Evolutionary conservation across 148 eudicot genomes (phyloP).

Genomic region (Chenopodium suecicum): DNA sequence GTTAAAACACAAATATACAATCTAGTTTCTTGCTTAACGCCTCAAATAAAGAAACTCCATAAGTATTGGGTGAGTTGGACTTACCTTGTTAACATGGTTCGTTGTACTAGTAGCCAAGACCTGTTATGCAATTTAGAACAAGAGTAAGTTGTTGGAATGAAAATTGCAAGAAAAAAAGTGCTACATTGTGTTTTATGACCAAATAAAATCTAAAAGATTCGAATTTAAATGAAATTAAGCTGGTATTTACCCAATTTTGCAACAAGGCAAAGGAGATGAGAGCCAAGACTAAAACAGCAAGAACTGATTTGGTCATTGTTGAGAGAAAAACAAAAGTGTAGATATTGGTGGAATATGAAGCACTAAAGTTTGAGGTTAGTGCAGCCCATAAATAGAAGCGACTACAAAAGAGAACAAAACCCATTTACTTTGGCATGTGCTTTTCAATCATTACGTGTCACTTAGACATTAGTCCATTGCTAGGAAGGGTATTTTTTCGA

Average conservation of each 20-base stretch:
- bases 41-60: neutral
- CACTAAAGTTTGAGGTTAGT: neutral
- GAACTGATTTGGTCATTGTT: neutral
- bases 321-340: neutral
- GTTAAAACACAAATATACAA: neutral
- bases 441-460: neutral
- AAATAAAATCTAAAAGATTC: no score
- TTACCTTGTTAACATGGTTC: neutral
- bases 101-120: neutral
- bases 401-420: neutral
- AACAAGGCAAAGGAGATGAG: constrained; percentile 8
- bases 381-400: constrained; percentile 5
- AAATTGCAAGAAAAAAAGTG: neutral
- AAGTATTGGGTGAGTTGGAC: neutral
- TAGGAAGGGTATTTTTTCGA: no score
- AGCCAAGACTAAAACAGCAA: neutral
- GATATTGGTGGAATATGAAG: neutral
- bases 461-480: neutral
- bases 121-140: neutral
- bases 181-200: no score
- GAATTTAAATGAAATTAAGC: no score
- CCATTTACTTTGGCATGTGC: neutral
- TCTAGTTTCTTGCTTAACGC: neutral
- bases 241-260: constrained; percentile 3
- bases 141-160: neutral